Conservation (phyloP, 768 basidiomycete species). For the Trametopsis cervina region DNA sequence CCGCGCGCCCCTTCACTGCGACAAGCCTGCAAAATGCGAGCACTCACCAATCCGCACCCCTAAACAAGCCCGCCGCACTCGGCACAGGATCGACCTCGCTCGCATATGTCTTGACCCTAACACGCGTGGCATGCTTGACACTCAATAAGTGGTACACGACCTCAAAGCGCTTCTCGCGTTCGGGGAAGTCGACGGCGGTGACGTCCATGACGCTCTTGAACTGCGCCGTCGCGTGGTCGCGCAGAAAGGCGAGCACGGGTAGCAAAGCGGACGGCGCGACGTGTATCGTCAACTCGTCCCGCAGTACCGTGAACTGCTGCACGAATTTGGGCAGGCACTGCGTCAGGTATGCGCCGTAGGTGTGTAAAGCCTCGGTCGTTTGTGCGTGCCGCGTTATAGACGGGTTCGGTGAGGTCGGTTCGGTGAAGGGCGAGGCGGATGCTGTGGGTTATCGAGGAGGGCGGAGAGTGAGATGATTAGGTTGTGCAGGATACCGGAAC, state of each 20-base stretch:
- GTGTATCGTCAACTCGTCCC: slow-evolving; percentile 93
- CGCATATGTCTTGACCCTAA: slow-evolving; percentile 96
- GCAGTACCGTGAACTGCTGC: slow-evolving; percentile 95
- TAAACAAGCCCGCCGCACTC: slow-evolving; percentile 69
- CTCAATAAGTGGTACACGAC: slow-evolving; percentile 94
- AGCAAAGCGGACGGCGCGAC: slow-evolving; percentile 73
- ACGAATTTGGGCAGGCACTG: slow-evolving; percentile 95
- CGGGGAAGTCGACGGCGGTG: slow-evolving; percentile 92
- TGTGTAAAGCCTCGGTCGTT: slow-evolving; percentile 75
- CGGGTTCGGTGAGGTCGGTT: slow-evolving; percentile 86
- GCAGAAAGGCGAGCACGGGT: slow-evolving; percentile 85
- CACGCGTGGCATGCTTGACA: slow-evolving; percentile 67
- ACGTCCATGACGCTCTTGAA: slow-evolving; percentile 93
- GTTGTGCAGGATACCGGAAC: background rate
- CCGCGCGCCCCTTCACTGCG: slow-evolving; percentile 2
- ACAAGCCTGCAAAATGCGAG: background rate
- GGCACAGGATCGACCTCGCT: slow-evolving; percentile 91
- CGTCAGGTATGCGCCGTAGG: slow-evolving; percentile 87
- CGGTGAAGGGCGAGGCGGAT: slow-evolving; percentile 75
- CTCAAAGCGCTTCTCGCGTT: slow-evolving; percentile 90
- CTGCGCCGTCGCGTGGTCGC: slow-evolving; percentile 93
- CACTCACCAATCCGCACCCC: slow-evolving; percentile 90
- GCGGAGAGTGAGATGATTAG: background rate
- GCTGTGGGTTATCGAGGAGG: slow-evolving; percentile 29
- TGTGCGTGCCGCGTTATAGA: slow-evolving; percentile 64